A percentile compares a stretch with the other conserved stretches of the same genome.
Evolutionary conservation across 148 eudicot genomes (phyloP).

Genomic region (Cornus kousa): DNA sequence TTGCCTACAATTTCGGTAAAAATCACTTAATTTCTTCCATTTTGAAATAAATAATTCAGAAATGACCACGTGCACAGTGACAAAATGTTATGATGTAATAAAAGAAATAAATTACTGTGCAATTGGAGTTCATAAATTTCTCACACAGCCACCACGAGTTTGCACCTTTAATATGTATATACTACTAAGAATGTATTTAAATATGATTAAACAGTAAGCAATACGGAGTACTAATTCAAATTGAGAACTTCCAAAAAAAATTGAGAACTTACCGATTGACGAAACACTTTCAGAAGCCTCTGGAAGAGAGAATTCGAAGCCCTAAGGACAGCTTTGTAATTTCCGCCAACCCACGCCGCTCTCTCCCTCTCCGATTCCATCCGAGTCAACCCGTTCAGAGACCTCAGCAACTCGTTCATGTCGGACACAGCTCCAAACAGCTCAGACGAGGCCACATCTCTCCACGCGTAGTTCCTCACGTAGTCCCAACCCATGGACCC

Average conservation of each 20-base stretch:
- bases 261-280: slow-evolving; percentile 46
- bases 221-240: neutral
- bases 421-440: slow-evolving; percentile 43
- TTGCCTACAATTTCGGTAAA: too few relatives aligned
- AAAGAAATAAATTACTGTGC: too few relatives aligned
- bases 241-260: too few relatives aligned
- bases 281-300: slow-evolving; percentile 50
- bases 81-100: too few relatives aligned
- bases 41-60: too few relatives aligned
- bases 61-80: too few relatives aligned
- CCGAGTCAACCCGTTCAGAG: slow-evolving; percentile 50
- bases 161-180: too few relatives aligned
- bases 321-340: slow-evolving; percentile 46
- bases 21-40: too few relatives aligned
- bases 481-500: slow-evolving; percentile 67
- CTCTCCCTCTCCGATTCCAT: slow-evolving; percentile 48
- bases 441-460: slow-evolving; percentile 39
- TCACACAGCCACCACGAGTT: too few relatives aligned
- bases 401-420: slow-evolving; percentile 49
- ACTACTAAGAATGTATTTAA: too few relatives aligned
- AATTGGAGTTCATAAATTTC: too few relatives aligned
- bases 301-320: slow-evolving; percentile 39
- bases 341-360: slow-evolving; percentile 49
- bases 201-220: too few relatives aligned
- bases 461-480: slow-evolving; percentile 62